phyloP scores from a whole-genome alignment of 225 moss, liverwort and hornwort species.

The Asterella californica region DNA sequence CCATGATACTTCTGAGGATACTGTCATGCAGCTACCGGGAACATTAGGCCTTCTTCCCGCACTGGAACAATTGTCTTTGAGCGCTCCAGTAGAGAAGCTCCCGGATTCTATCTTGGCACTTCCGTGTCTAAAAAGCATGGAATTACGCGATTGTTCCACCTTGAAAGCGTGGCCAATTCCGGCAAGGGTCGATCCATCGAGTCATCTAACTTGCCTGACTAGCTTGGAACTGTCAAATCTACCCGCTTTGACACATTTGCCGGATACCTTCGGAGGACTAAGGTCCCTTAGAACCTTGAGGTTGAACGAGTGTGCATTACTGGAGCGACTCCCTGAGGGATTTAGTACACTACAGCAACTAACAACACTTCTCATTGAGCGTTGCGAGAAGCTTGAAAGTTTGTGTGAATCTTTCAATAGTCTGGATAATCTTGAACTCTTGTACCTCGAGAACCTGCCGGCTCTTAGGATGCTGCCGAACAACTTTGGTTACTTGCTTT shows the following conservation, averaged over 20 bases:
- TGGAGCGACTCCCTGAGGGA: background rate
- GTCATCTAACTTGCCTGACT: background rate
- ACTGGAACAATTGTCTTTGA: background rate
- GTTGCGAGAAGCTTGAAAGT: background rate
- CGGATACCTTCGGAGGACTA: background rate
- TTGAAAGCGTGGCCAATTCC: background rate
- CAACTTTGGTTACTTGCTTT: background rate
- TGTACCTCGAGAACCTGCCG: background rate
- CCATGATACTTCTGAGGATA: background rate
- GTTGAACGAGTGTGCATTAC: background rate
- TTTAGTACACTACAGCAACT: background rate
- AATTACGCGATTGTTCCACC: background rate
- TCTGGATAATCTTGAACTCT: background rate
- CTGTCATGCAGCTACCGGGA: background rate
- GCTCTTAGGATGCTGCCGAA: background rate
- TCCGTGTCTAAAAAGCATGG: background rate
- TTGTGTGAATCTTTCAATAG: background rate
- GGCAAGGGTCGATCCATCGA: background rate
- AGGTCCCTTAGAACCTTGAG: background rate
- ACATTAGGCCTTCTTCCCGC: background rate
- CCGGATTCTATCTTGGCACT: background rate
- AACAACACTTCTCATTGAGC: background rate
- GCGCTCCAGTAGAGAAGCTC: background rate
- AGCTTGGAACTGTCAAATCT: background rate
- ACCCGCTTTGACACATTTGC: background rate